phyloP scores from a whole-genome alignment of 768 basidiomycete genomes.

The Suillus cothurnatus region DNA sequence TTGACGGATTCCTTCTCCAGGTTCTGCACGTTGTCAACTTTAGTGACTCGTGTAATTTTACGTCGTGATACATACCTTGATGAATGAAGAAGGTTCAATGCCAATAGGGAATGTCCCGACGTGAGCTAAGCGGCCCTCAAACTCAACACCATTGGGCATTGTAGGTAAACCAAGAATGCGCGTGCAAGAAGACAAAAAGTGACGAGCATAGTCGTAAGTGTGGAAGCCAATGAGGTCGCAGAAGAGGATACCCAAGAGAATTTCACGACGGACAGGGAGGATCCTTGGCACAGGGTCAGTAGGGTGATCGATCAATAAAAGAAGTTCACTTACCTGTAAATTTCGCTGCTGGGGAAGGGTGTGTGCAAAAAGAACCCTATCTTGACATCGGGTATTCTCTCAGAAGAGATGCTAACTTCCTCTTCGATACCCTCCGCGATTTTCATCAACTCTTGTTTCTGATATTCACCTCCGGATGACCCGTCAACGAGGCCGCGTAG shows the following conservation, averaged over 20 bases:
- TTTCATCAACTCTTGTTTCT: conserved; percentile 61
- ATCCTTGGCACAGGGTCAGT: conserved; percentile 61
- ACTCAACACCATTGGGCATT: conserved; percentile 98
- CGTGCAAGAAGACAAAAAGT: conserved; percentile 98
- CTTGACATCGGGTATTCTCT: conserved; percentile 69
- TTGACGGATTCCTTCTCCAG: conserved; percentile 79
- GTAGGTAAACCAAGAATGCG: conserved; percentile 93
- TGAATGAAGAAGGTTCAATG: conserved; percentile 93
- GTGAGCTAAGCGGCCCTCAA: conserved; percentile 92
- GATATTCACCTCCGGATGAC: conserved; percentile 56
- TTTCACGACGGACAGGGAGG: conserved; percentile 95
- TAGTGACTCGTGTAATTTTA: conserved; percentile 1
- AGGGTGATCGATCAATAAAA: conserved; percentile 13
- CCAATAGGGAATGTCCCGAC: conserved; percentile 99
- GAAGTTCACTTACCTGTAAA: conserved; percentile 75
- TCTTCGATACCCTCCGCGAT: conserved; percentile 75
- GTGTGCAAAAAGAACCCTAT: conserved; percentile 99
- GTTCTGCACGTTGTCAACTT: conserved; percentile 49
- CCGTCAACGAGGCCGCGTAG: conserved; percentile 88
- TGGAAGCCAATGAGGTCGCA: conserved; percentile 99
- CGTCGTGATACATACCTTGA: conserved; percentile 53
- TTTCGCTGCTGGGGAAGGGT: conserved; percentile 96
- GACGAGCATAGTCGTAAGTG: conserved; percentile 99
- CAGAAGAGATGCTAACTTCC: conserved; percentile 35
- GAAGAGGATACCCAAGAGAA: conserved; percentile 93